Evolutionary conservation across 2,329 filamentous ascomycete species (phyloP), one percentile per base, ranked within the genome.

Genomic region (Aschersonia sp.): DNA sequence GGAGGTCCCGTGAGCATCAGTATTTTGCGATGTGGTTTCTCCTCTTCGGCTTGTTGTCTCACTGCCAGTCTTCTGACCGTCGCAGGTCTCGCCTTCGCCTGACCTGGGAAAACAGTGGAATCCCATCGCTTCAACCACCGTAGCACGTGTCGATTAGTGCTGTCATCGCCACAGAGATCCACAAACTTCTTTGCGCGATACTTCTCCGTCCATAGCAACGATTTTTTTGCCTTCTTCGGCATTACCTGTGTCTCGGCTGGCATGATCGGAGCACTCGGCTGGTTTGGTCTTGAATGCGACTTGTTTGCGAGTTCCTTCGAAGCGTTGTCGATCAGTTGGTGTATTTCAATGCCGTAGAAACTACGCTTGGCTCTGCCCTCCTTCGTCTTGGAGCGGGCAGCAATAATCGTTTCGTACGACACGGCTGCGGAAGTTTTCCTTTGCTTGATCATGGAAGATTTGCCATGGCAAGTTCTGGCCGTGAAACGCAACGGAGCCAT

Each of bases 71-170:
- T 58, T 49, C 69, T 62, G 37, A 61, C 46, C 41, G 62, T 56
- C 53, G 70, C 56, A 39, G 70, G 58, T 53, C 76, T 86, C 11
- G 73, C 67, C 57, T 76, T 85, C 44, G 73, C 70, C 5, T 81
- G 73, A 10, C 84, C 81, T 0, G 90, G 90, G 54, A 97, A 98
- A 1, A 98, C 92, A 30, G 95, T 73, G 0, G 83, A 74, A 60
- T 98, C 92, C 92, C 92, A 98, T 14, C 76, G 75, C 67, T 97
- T 98, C 41, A 98, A 69, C 92, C 92, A 98, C 47, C 85, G 80
- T 48, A 98, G 69, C 5, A 98, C 90, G 50, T 83, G 76, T 50
- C 92, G 79, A 63, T 98, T 94, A 30, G 90, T 97, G 43, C 88
- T 75, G 60, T 98, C 92, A 56, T 98, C 92, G 31, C 94, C 94